These are phyloP conservation scores for Polysphondylium violaceum DNA, from an alignment of 78 protist species.

Conservation along the genomic window DNA sequence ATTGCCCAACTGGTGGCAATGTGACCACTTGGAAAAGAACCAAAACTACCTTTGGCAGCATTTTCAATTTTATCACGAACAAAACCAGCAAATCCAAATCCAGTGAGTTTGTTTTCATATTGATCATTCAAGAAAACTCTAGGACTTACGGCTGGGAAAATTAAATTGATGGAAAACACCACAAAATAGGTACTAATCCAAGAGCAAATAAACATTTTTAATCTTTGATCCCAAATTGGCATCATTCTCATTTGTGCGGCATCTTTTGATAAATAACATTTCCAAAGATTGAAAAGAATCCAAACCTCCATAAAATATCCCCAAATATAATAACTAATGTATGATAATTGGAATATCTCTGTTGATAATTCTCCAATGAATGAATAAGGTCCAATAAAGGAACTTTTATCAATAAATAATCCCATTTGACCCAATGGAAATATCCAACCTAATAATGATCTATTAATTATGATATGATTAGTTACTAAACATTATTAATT, in stretches of 20 bases:
- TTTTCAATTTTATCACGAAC: constrained; percentile 52
- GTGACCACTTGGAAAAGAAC: constrained; percentile 75
- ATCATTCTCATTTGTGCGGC: constrained; percentile 1
- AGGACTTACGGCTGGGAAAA: constrained; percentile 66
- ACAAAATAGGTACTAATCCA: constrained; percentile 72
- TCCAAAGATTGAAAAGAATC: constrained; percentile 38
- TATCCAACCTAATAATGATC: constrained; percentile 48
- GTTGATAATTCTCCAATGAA: constrained; percentile 58
- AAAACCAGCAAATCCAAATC: constrained; percentile 77
- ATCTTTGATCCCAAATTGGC: constrained; percentile 77
- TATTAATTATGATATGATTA: not conserved
- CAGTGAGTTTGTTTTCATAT: constrained; percentile 1
- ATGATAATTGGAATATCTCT: constrained; percentile 62
- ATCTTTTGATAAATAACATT: constrained; percentile 34
- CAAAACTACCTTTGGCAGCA: constrained; percentile 69
- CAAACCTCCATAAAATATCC: constrained; percentile 73
- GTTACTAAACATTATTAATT: not conserved
- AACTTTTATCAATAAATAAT: constrained; percentile 17
- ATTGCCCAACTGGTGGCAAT: constrained; percentile 70
- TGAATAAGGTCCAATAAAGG: constrained; percentile 43
- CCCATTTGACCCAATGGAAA: constrained; percentile 77
- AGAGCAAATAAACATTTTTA: constrained; percentile 74
- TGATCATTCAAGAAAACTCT: constrained; percentile 30
- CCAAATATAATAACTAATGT: constrained; percentile 74
- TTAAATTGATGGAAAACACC: constrained; percentile 50